phyloP scores from a whole-genome alignment of 2,329 filamentous ascomycete species.

The Sclerotinia sclerotiorum region DNA sequence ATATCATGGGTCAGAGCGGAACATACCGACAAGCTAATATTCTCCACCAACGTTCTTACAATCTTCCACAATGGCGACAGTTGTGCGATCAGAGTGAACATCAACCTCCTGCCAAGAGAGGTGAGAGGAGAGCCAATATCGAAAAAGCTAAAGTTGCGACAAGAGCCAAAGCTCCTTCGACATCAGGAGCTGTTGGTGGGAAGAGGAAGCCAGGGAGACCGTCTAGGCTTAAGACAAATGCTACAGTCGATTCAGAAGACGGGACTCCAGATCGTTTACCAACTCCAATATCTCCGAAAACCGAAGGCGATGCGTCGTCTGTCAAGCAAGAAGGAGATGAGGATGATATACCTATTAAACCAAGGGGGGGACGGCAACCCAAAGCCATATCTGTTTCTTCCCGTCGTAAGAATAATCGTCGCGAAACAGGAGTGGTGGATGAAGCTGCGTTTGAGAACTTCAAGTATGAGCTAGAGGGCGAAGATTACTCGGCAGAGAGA shows the following conservation, averaged over 20 bases:
- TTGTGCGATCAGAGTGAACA: slow-evolving; percentile 94
- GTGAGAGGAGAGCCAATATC: slow-evolving; percentile 65
- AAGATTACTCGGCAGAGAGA: slow-evolving; percentile 85
- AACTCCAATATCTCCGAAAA: slow-evolving; percentile 52
- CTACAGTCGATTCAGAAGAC: slow-evolving; percentile 42
- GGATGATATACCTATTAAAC: slow-evolving; percentile 45
- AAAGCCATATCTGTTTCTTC: slow-evolving; percentile 72
- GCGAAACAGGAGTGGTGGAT: slow-evolving; percentile 79
- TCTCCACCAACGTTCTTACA: slow-evolving; percentile 93
- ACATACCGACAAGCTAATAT: slow-evolving; percentile 98
- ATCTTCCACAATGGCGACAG: slow-evolving; percentile 91
- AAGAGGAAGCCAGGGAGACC: slow-evolving; percentile 32
- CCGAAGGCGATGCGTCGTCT: slow-evolving; percentile 41
- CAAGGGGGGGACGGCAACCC: slow-evolving; percentile 49
- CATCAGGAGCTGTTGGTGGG: slow-evolving; percentile 26
- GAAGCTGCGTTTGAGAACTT: slow-evolving; percentile 89
- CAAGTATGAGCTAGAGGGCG: slow-evolving; percentile 81
- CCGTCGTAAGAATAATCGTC: slow-evolving; percentile 79
- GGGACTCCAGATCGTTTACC: slow-evolving; percentile 48
- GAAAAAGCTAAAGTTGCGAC: slow-evolving; percentile 36
- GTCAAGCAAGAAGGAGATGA: slow-evolving; percentile 44
- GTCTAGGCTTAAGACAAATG: slow-evolving; percentile 33
- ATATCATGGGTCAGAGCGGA: slow-evolving; percentile 93
- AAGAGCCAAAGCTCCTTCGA: slow-evolving; percentile 35
- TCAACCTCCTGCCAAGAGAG: slow-evolving; percentile 87